These are phyloP conservation scores for Claviceps monticola DNA, from an alignment of 2,329 filamentous ascomycete genomes.

Conservation along the genomic window DNA sequence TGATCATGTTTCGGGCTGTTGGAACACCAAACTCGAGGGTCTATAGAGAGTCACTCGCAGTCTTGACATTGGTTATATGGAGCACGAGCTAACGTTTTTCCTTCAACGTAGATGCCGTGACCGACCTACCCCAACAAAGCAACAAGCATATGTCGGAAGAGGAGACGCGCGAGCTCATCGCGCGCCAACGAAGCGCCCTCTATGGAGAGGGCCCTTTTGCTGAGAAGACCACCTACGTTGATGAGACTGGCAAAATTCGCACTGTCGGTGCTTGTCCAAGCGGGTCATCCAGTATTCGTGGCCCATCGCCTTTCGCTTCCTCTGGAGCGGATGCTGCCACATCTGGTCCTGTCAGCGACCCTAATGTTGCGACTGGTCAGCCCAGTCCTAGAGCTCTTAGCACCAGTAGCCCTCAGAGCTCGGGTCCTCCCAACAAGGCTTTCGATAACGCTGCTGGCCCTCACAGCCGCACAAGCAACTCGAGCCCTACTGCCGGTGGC, in stretches of 20 bases:
- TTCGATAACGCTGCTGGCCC: constrained; percentile 43
- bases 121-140: constrained; percentile 26
- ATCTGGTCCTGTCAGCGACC: constrained; percentile 27
- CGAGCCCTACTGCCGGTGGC: constrained; percentile 57
- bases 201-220: constrained; percentile 69
- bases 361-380: constrained; percentile 25
- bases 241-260: constrained; percentile 51
- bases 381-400: constrained; percentile 61
- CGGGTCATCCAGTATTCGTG: constrained; percentile 51
- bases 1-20: constrained; percentile 5
- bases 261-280: constrained; percentile 53
- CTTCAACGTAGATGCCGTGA: constrained; percentile 35
- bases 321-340: constrained; percentile 22
- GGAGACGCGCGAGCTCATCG: constrained; percentile 88
- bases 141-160: constrained; percentile 89
- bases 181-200: constrained; percentile 84
- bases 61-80: constrained; percentile 13
- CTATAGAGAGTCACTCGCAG: constrained; percentile 1
- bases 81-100: constrained; percentile 23
- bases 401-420: constrained; percentile 67
- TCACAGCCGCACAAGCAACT: constrained; percentile 67
- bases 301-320: constrained; percentile 58
- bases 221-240: constrained; percentile 50
- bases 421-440: constrained; percentile 39
- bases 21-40: not conserved